Evolutionary conservation across 805 yeast genomes (phyloP).

Genomic region (Sporopachydermia quercuum): DNA sequence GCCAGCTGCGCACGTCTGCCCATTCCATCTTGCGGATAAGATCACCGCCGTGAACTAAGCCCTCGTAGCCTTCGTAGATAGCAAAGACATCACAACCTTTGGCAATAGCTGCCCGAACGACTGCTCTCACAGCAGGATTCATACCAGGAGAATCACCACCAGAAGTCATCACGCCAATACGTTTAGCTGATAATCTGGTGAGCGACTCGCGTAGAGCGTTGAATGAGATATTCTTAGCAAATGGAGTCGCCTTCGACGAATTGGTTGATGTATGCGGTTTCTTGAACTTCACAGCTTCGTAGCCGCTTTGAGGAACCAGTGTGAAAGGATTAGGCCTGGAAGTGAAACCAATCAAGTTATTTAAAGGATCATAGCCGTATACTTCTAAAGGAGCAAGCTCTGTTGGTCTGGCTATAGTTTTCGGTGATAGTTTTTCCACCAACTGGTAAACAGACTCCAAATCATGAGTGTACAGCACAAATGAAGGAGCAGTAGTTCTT

Average conservation of each 20-base stretch:
- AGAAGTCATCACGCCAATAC: constrained; percentile 91
- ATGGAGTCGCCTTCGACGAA: constrained; percentile 2
- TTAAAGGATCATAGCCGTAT: constrained; percentile 72
- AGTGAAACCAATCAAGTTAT: constrained; percentile 70
- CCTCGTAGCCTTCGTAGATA: constrained; percentile 89
- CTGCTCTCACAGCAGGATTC: constrained; percentile 94
- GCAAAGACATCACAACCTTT: constrained; percentile 85
- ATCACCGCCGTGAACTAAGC: constrained; percentile 77
- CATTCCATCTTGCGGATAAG: constrained; percentile 65
- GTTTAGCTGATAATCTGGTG: constrained; percentile 21
- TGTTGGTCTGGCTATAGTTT: constrained; percentile 42
- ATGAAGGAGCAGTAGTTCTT: constrained; percentile 30
- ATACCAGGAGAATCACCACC: constrained; percentile 99
- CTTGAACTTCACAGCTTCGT: not conserved
- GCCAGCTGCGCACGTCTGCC: constrained; percentile 92
- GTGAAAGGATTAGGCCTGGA: constrained; percentile 21
- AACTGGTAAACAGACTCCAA: constrained; percentile 19
- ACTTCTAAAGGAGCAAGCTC: constrained; percentile 62
- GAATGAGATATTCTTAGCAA: not conserved
- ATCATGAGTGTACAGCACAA: constrained; percentile 31
- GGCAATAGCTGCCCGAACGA: constrained; percentile 81
- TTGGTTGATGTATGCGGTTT: not conserved
- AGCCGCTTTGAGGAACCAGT: not conserved
- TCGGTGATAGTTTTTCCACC: constrained; percentile 20
- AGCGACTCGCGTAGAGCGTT: not conserved